phyloP scores from a whole-genome alignment of 2,329 filamentous ascomycete genomes.

The Xylariaceae sp. region DNA sequence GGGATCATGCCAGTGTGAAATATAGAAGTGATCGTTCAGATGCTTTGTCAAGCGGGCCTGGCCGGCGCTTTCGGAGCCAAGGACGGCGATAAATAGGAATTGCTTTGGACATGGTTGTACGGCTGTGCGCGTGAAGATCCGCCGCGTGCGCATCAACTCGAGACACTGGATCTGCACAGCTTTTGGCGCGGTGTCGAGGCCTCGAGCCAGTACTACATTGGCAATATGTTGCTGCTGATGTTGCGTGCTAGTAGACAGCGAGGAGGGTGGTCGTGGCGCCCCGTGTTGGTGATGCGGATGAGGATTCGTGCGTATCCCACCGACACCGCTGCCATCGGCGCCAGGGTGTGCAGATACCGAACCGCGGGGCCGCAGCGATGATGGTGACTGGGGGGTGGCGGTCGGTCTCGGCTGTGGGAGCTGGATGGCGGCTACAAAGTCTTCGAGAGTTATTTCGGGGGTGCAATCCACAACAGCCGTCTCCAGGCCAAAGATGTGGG shows the following conservation, averaged over 20 bases:
- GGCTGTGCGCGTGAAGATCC: constrained; percentile 71
- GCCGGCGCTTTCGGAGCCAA: constrained; percentile 40
- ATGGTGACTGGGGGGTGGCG: constrained; percentile 24
- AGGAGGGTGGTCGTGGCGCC: neutral
- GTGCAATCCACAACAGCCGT: constrained; percentile 70
- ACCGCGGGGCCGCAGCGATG: constrained; percentile 25
- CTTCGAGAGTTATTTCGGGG: constrained; percentile 69
- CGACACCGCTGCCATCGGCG: neutral
- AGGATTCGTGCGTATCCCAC: neutral
- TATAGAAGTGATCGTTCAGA: constrained; percentile 77
- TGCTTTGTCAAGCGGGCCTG: constrained; percentile 51
- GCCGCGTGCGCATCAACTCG: constrained; percentile 73
- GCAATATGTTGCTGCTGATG: constrained; percentile 50
- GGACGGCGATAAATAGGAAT: constrained; percentile 77
- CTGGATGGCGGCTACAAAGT: constrained; percentile 71
- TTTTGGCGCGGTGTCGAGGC: constrained; percentile 69
- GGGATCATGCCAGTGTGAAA: constrained; percentile 78
- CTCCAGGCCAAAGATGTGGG: constrained; percentile 67
- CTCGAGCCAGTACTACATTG: constrained; percentile 76
- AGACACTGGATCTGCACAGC: constrained; percentile 77
- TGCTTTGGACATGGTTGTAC: constrained; percentile 70
- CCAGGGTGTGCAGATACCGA: constrained; percentile 13
- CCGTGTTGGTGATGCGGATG: constrained; percentile 6
- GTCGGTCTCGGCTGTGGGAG: constrained; percentile 33
- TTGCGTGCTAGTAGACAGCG: constrained; percentile 1